Conservation (phyloP, 2,329 filamentous ascomycete species). For the Falciphora oryzae region DNA sequence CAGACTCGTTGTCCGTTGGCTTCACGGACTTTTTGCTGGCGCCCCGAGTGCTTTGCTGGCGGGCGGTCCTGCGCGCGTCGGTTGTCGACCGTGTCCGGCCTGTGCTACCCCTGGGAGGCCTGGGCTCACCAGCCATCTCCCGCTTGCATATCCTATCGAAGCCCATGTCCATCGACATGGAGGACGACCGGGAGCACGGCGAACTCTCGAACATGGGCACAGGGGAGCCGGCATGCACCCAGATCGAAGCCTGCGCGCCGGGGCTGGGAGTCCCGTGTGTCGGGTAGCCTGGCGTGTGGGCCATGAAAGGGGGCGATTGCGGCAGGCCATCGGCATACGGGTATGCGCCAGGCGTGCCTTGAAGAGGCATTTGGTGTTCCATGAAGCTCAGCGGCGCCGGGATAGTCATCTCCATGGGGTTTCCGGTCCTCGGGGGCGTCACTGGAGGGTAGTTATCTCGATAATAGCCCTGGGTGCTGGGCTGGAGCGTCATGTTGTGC, state of each 20-base stretch:
- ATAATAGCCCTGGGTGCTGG: constrained; percentile 14
- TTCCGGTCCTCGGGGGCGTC: neutral
- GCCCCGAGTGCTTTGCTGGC: neutral
- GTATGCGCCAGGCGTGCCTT: neutral
- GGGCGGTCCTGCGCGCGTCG: neutral
- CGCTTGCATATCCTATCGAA: neutral
- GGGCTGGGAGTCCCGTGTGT: neutral
- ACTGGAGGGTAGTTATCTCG: neutral
- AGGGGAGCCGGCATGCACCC: neutral
- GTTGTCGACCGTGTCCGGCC: too few relatives aligned
- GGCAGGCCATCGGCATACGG: neutral
- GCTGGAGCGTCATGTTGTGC: constrained; percentile 10
- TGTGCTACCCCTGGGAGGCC: neutral
- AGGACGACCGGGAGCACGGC: neutral
- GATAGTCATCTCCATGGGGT: neutral
- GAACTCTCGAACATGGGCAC: neutral
- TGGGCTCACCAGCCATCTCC: neutral
- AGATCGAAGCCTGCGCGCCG: neutral
- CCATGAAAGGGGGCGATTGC: neutral
- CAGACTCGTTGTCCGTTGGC: too few relatives aligned
- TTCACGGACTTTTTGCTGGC: neutral
- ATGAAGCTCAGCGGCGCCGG: neutral
- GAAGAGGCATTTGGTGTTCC: neutral
- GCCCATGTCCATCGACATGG: neutral
- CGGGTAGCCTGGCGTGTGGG: neutral